Conservation (phyloP, 2,329 filamentous ascomycete genomes). For the Claviceps digitariae region DNA sequence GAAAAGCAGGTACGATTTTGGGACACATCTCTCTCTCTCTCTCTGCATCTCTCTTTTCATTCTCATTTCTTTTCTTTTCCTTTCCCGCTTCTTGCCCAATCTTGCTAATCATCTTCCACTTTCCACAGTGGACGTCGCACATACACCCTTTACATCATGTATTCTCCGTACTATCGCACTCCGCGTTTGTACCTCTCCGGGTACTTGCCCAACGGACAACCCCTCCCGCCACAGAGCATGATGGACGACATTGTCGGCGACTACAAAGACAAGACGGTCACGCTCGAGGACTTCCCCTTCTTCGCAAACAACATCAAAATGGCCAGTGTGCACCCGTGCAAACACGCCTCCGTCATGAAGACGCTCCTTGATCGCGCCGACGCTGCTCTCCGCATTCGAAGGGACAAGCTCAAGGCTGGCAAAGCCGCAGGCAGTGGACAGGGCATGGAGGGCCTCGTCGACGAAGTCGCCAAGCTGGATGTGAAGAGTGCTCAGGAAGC, state of each 20-base stretch:
- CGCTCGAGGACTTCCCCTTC: constrained; percentile 93
- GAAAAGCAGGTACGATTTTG: constrained; percentile 28
- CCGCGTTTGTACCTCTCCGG: constrained; percentile 91
- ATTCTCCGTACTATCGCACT: constrained; percentile 91
- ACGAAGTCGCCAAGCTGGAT: constrained; percentile 58
- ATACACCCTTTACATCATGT: constrained; percentile 98
- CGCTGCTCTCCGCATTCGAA: constrained; percentile 75
- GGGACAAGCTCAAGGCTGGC: constrained; percentile 61
- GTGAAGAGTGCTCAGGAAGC: constrained; percentile 37
- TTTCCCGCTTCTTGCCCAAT: neutral
- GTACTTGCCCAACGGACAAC: constrained; percentile 66
- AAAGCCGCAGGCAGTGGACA: constrained; percentile 30
- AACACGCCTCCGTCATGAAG: constrained; percentile 97
- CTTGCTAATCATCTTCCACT: neutral
- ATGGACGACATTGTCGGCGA: constrained; percentile 95
- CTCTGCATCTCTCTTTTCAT: neutral
- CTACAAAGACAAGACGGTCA: constrained; percentile 98
- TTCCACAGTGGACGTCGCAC: constrained; percentile 64
- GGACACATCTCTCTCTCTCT: too few species aligned
- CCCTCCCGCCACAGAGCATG: constrained; percentile 72
- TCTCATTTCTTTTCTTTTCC: neutral
- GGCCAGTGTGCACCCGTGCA: constrained; percentile 93
- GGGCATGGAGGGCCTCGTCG: constrained; percentile 76
- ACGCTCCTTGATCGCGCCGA: constrained; percentile 90
- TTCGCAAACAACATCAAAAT: constrained; percentile 88